These are phyloP conservation scores for Phytophthora foliorum DNA, from an alignment of 352 stramenopile genomes.

Conservation along the genomic window DNA sequence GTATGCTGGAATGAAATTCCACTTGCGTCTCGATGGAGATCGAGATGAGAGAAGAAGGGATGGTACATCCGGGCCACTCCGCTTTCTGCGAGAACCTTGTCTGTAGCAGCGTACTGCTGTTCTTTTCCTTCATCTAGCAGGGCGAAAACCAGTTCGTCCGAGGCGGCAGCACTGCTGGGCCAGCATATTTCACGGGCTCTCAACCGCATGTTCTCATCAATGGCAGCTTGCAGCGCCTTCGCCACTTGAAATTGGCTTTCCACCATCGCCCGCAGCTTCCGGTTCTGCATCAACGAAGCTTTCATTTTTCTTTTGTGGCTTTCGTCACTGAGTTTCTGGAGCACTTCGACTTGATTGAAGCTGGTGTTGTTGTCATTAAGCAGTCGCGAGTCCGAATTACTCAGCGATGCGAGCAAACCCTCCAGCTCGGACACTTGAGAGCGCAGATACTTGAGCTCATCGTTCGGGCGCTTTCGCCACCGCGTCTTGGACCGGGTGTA, in stretches of 20 bases:
- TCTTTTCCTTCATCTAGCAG: slow-evolving; percentile 42
- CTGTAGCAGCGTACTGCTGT: slow-evolving; percentile 29
- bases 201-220: slow-evolving; percentile 34
- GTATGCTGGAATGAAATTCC: slow-evolving; percentile 32
- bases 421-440: slow-evolving; percentile 30
- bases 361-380: slow-evolving; percentile 11
- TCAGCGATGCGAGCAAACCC: slow-evolving; percentile 18
- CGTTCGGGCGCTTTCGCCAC: slow-evolving; percentile 41
- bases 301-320: slow-evolving; percentile 15
- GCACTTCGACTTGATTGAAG: slow-evolving; percentile 8
- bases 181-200: slow-evolving; percentile 33
- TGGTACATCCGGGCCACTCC: slow-evolving; percentile 32
- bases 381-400: slow-evolving; percentile 1
- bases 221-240: slow-evolving; percentile 21
- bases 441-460: slow-evolving; percentile 48
- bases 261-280: slow-evolving; percentile 25
- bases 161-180: slow-evolving; percentile 23
- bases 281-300: slow-evolving; percentile 33
- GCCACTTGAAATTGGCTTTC: slow-evolving; percentile 26
- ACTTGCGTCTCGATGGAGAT: slow-evolving; percentile 11
- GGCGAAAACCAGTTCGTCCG: slow-evolving; percentile 41
- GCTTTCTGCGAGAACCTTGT: slow-evolving; percentile 34
- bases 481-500: slow-evolving; percentile 35
- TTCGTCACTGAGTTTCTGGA: slow-evolving; percentile 15
- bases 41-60: slow-evolving; percentile 26